Percentiles rank a stretch among this genome's conserved stretches.
These are phyloP conservation scores for Neurospora cerealis DNA, from an alignment of 495 filamentous ascomycete genomes.

Conservation along the genomic window DNA sequence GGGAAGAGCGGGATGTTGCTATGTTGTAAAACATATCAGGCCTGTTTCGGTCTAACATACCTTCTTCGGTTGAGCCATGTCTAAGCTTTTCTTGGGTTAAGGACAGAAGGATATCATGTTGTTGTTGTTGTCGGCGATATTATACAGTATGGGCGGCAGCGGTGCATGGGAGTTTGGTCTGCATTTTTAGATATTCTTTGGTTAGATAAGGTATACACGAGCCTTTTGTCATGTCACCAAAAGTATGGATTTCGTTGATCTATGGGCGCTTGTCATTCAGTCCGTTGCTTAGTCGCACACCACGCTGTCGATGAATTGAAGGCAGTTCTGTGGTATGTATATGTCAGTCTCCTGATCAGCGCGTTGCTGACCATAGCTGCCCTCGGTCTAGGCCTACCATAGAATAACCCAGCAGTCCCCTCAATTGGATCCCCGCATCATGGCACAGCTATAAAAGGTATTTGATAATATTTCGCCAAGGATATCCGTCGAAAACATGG, in stretches of 20 bases:
- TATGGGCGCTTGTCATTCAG: neutral
- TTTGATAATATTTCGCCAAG: neutral
- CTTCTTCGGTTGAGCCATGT: neutral
- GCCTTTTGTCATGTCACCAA: neutral
- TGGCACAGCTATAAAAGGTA: neutral
- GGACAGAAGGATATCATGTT: neutral
- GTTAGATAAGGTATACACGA: neutral
- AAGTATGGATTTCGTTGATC: neutral
- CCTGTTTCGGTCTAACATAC: neutral
- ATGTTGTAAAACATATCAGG: neutral
- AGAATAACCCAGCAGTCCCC: neutral
- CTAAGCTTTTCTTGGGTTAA: neutral
- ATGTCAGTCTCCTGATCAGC: neutral
- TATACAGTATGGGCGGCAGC: neutral
- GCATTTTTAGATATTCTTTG: neutral
- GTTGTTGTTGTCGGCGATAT: neutral
- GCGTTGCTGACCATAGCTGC: neutral
- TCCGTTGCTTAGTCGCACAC: no score
- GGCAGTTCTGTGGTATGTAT: neutral
- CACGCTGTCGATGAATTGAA: no score
- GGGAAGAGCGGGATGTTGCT: neutral
- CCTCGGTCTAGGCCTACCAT: neutral
- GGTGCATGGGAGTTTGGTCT: neutral
- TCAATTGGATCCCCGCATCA: neutral
- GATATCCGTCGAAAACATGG: neutral